Base-by-base conservation (phyloP, 331 rosid species). In the Dryas integrifolia region DNA sequence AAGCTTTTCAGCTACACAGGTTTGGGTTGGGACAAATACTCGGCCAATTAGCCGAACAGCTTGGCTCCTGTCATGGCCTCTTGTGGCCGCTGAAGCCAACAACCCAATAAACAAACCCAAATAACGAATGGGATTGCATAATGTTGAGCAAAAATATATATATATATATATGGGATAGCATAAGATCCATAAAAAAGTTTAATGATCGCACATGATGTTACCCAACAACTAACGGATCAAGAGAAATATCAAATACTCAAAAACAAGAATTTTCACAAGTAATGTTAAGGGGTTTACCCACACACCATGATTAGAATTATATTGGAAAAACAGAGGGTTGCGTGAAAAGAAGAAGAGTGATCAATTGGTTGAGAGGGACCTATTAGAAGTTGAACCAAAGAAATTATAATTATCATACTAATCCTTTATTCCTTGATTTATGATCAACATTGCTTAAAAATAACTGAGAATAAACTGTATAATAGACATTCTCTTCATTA, bases 191-290 rank as follows among this genome's bases (percentile, higher is more conserved):
- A n/a, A 26, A 21, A 18, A 5, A 24, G 58, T 2, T 44, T 30
- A 67, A 59, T 75, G 63, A 57, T 21, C 15, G 45, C 61, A 39
- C 49, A 57, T 38, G 66, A 52, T 9, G 14, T 66, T 45, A 5
- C 59, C 55, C 79, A 56, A 57, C 49, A 18, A 50, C 64, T 21
- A 38, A 14, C 9, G 9, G 55, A 13, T 9, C 0, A 12, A 6
- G 40, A 9, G 18, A 39, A 39, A 7, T 6, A 39, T 62, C 2
- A 35, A 35, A 35, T 39, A 62, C 9, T 38, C 26, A 39, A 40
- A 26, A 26, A 26, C 35, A 26, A 26, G 35, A 30, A 30, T 30
- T 30, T 30, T 30, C 35, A 30, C 35, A 30, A 30, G 21, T 50
- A 14, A 5, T 50, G 13, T 50, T 50, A 3, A 9, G 8, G 18